Conservation (phyloP, 1,284 basidiomycete genomes). For the Ceratobasidium sp. region DNA sequence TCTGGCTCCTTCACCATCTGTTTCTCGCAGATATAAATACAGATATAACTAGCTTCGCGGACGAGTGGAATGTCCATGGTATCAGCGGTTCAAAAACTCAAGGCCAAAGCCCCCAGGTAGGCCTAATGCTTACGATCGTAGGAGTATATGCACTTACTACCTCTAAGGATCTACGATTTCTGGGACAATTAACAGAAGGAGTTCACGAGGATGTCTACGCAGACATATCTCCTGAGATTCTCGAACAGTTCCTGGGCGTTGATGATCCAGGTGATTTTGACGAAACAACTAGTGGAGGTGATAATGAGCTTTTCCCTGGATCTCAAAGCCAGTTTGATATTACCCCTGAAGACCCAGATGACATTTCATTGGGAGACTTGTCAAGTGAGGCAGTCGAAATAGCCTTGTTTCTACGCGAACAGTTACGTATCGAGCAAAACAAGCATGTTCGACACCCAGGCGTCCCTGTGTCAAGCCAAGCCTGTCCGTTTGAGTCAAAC, state of each 20-base stretch:
- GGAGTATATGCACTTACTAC: neutral
- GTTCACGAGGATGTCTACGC: too few relatives aligned
- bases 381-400: neutral
- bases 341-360: neutral
- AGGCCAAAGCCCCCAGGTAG: neutral
- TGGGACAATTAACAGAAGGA: neutral
- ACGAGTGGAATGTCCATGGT: conserved; percentile 53
- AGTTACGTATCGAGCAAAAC: neutral
- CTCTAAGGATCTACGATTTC: neutral
- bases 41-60: conserved; percentile 52
- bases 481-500: neutral
- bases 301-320: too few relatives aligned
- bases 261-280: too few relatives aligned
- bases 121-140: too few relatives aligned
- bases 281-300: too few relatives aligned
- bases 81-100: neutral
- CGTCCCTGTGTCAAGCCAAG: neutral
- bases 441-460: neutral
- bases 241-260: too few relatives aligned
- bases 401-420: neutral
- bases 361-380: neutral
- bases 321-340: neutral
- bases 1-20: conserved; percentile 56
- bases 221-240: too few relatives aligned
- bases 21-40: conserved; percentile 54